phyloP scores from a whole-genome alignment of 1,284 basidiomycete genomes.

The Apiotrichum veenhuisii region DNA sequence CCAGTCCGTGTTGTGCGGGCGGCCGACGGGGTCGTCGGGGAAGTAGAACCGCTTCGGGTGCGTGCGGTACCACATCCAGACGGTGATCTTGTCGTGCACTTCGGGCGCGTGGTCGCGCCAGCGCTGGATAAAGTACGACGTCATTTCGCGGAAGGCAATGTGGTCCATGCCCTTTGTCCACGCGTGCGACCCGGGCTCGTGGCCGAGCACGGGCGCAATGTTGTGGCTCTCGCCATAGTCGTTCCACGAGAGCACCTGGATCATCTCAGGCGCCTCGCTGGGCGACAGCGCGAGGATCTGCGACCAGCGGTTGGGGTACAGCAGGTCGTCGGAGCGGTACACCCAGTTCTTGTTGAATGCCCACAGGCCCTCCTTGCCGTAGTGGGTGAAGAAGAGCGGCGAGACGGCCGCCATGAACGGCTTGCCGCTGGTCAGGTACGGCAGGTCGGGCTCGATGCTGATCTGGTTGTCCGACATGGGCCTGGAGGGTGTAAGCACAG shows the following conservation, averaged over 20 bases:
- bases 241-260: slow-evolving; percentile 50
- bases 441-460: slow-evolving; percentile 31
- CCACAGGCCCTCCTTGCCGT: slow-evolving; percentile 45
- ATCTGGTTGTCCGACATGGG: slow-evolving; percentile 31
- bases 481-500: slow-evolving; percentile 25
- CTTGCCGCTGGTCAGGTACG: slow-evolving; percentile 42
- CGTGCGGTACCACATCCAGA: slow-evolving; percentile 45
- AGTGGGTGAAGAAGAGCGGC: slow-evolving; percentile 60
- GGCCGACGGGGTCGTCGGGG: slow-evolving; percentile 29
- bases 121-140: slow-evolving; percentile 29
- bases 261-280: slow-evolving; percentile 34
- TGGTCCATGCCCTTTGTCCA: slow-evolving; percentile 48
- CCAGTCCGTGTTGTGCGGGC: slow-evolving; percentile 41
- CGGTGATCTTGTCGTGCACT: slow-evolving; percentile 13
- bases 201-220: slow-evolving; percentile 44
- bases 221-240: slow-evolving; percentile 49
- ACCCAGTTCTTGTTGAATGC: slow-evolving; percentile 51
- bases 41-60: slow-evolving; percentile 26
- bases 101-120: slow-evolving; percentile 31
- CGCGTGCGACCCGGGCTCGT: slow-evolving; percentile 41
- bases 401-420: slow-evolving; percentile 62
- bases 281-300: slow-evolving; percentile 32
- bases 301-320: slow-evolving; percentile 43
- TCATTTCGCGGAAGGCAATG: slow-evolving; percentile 45
- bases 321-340: slow-evolving; percentile 49